These are phyloP conservation scores for Aphanomyces euteiches DNA, from an alignment of 352 stramenopile genomes.

Conservation along the genomic window DNA sequence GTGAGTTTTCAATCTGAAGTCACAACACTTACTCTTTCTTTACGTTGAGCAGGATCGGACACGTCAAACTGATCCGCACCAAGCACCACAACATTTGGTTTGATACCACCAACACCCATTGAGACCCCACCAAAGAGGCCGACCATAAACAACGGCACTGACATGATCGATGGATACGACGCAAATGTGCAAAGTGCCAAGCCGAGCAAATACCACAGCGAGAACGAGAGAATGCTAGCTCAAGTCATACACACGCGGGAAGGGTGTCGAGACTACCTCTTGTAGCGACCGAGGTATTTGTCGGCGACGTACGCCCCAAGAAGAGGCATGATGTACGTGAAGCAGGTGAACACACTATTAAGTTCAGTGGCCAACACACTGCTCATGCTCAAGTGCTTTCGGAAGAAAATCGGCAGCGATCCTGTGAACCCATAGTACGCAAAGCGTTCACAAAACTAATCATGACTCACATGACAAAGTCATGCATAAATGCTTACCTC, in stretches of 20 bases:
- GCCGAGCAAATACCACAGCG: slow-evolving; percentile 59
- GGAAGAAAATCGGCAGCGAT: slow-evolving; percentile 85
- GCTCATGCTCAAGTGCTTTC: slow-evolving; percentile 73
- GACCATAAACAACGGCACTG: slow-evolving; percentile 67
- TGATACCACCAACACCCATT: slow-evolving; percentile 69
- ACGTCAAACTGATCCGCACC: slow-evolving; percentile 82
- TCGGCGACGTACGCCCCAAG: slow-evolving; percentile 79
- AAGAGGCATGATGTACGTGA: slow-evolving; percentile 81
- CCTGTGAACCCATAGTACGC: slow-evolving; percentile 79
- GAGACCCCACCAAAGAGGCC: slow-evolving; percentile 78
- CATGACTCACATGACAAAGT: background rate
- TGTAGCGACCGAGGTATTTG: slow-evolving; percentile 70
- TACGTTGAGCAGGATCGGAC: slow-evolving; percentile 54
- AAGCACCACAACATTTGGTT: slow-evolving; percentile 71
- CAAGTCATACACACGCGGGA: background rate
- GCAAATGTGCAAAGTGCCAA: slow-evolving; percentile 69
- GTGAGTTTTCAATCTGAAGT: no score
- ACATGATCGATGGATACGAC: slow-evolving; percentile 51
- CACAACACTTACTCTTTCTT: slow-evolving; percentile 41
- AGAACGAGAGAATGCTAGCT: slow-evolving; percentile 68
- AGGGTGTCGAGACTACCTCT: slow-evolving; percentile 39
- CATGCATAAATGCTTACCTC: slow-evolving; percentile 40
- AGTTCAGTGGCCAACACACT: slow-evolving; percentile 81
- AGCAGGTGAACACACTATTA: slow-evolving; percentile 80
- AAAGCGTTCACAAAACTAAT: slow-evolving; percentile 75